Base-by-base conservation (phyloP, 116 monocot genomes). In the Trichopus zeylanicus region DNA sequence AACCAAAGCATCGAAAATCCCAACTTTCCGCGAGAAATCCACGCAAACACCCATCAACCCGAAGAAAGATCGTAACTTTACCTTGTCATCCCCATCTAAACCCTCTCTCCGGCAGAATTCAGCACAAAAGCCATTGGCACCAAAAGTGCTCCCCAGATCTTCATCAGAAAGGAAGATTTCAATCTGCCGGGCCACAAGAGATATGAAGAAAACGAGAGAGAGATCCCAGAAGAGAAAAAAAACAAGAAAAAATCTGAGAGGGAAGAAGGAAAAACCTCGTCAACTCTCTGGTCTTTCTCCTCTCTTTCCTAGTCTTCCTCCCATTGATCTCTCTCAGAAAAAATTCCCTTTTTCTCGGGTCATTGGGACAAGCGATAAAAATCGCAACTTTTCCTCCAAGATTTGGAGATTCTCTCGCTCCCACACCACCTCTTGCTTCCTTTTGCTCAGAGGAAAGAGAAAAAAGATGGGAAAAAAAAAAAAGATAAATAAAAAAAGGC, bases 161-260 rank as follows among this genome's bases (percentile, higher is more conserved):
- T 61, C 56, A 55, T 70, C 55, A 76, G 70, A 65, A 28, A 42
- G 53, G 57, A 29, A 61, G 56, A 60, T 61, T 46, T 71, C 55
- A 67, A 71, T 67, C 59, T 56, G 67, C 67, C 62, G 80, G 71
- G 75, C 63, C 69, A 73, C 1, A 24, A 26, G 59, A 46, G 53
- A 69, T n/a, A 57, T 13, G 33, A 29, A 19, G 53, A 53, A 42
- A 42, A 42, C n/a, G n/a, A 15, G 15, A 37, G 57, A 57, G 26
- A 57, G 57, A 57, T 57, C 57, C 57, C 57, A 57, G 31, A 57
- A 33, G 18, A 57, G 13, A 57, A 57, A 57, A 57, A 19, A 35
- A 35, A 35, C 5, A 5, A 35, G 10, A 35, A 5, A 35, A 35
- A 35, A n/a, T n/a, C n/a, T n/a, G n/a, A n/a, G n/a, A n/a, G n/a